Evolutionary conservation across 2,329 filamentous ascomycete species (phyloP).

Genomic region (Fusarium chlamydosporum): DNA sequence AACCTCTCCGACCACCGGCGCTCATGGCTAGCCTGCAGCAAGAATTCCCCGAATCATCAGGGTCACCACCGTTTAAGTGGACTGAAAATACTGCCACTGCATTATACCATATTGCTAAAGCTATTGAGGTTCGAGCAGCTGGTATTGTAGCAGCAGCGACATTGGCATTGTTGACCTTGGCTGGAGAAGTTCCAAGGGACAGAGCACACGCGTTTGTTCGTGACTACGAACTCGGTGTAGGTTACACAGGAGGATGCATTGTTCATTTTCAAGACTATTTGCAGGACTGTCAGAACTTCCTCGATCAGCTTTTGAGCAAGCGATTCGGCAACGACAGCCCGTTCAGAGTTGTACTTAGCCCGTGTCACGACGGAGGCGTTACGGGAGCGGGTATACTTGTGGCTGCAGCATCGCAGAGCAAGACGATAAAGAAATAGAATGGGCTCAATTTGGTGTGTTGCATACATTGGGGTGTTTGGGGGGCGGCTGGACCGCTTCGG

Average conservation of each 20-base stretch:
- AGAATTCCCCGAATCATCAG: slow-evolving; percentile 66
- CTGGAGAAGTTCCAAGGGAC: slow-evolving; percentile 72
- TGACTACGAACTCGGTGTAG: slow-evolving; percentile 75
- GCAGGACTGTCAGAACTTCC: slow-evolving; percentile 75
- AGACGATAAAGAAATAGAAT: slow-evolving; percentile 54
- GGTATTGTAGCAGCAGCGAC: slow-evolving; percentile 81
- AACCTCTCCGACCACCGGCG: slow-evolving; percentile 64
- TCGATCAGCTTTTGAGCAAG: slow-evolving; percentile 67
- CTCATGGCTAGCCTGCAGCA: slow-evolving; percentile 64
- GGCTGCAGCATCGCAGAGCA: slow-evolving; percentile 58
- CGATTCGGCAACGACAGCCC: slow-evolving; percentile 52
- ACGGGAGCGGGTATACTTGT: slow-evolving; percentile 73
- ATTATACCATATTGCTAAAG: slow-evolving; percentile 76
- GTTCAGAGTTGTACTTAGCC: slow-evolving; percentile 64
- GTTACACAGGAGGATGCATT: slow-evolving; percentile 85
- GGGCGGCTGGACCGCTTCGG: slow-evolving; percentile 43
- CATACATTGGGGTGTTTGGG: slow-evolving; percentile 31
- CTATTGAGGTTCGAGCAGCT: slow-evolving; percentile 79
- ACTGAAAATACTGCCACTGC: slow-evolving; percentile 69
- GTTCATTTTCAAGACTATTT: slow-evolving; percentile 83
- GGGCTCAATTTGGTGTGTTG: slow-evolving; percentile 25
- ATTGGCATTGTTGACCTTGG: slow-evolving; percentile 76
- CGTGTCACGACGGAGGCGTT: slow-evolving; percentile 74
- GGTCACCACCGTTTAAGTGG: slow-evolving; percentile 70
- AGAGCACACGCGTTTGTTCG: slow-evolving; percentile 31